Evolutionary conservation across 257 asterid genomes (phyloP).

Genomic region (Ballota nigra): DNA sequence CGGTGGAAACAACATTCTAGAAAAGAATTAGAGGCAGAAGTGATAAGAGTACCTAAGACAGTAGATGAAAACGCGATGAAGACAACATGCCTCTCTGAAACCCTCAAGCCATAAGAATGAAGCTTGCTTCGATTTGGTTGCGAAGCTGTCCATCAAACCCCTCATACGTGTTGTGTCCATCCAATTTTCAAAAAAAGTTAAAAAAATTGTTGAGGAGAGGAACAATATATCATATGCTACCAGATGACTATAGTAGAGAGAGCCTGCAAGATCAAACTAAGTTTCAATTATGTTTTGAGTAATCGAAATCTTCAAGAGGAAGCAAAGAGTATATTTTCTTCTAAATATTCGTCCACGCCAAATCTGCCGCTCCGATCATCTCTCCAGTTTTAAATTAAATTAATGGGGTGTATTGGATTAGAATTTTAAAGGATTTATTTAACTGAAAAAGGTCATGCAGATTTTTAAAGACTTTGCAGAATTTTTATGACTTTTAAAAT

Average conservation of each 20-base stretch:
- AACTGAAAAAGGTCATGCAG: too few species aligned
- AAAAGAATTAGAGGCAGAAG: background rate
- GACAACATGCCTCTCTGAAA: conserved; percentile 90
- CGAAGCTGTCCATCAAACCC: conserved; percentile 28
- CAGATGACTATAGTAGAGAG: too few species aligned
- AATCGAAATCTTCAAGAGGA: too few species aligned
- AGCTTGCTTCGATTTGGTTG: conserved; percentile 57
- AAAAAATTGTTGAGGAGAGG: background rate
- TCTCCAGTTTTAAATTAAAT: too few species aligned
- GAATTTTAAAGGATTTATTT: too few species aligned
- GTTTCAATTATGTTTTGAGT: background rate
- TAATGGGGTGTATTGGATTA: too few species aligned
- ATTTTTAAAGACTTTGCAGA: too few species aligned
- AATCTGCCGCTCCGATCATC: background rate
- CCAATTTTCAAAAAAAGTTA: background rate
- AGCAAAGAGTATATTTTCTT: background rate
- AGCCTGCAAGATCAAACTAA: too few species aligned
- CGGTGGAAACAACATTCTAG: background rate
- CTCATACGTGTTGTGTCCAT: conserved; percentile 27
- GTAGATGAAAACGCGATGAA: conserved; percentile 79
- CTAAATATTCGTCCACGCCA: background rate
- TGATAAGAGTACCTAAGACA: conserved; percentile 50
- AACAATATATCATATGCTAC: background rate
- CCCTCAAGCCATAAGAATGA: conserved; percentile 73
- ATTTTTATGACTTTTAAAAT: too few species aligned